These are phyloP conservation scores for Mucor plumbeus DNA, from an alignment of 371 early-diverging fungal genomes.

Conservation along the genomic window DNA sequence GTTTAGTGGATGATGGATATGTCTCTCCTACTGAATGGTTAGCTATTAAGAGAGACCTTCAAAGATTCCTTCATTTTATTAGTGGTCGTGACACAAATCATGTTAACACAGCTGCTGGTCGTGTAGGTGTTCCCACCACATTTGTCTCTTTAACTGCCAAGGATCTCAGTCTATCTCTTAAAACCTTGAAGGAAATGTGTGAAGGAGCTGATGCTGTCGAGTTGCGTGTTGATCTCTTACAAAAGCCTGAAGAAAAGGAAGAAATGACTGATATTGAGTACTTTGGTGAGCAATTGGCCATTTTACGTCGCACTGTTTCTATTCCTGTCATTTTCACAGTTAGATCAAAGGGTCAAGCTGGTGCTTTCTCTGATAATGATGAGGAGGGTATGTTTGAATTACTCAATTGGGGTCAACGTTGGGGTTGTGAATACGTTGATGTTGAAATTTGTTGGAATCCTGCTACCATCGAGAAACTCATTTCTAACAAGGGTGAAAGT, in stretches of 20 bases:
- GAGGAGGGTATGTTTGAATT: constrained; percentile 68
- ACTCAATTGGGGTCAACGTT: constrained; percentile 71
- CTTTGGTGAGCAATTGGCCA: constrained; percentile 79
- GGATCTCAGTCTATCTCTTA: constrained; percentile 61
- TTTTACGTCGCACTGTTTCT: constrained; percentile 68
- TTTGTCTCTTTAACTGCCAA: constrained; percentile 91
- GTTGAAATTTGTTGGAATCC: constrained; percentile 74
- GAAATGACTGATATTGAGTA: constrained; percentile 60
- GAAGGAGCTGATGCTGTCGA: constrained; percentile 92
- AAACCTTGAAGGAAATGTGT: constrained; percentile 61
- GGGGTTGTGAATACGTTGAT: constrained; percentile 95
- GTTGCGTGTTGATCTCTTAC: constrained; percentile 89
- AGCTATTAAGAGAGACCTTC: constrained; percentile 72
- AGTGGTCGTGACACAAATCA: constrained; percentile 57
- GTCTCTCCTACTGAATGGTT: constrained; percentile 62
- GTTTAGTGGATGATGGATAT: constrained; percentile 45
- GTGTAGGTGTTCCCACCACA: constrained; percentile 62
- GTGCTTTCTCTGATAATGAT: constrained; percentile 78
- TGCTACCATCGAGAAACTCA: constrained; percentile 54
- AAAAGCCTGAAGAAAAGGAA: constrained; percentile 46
- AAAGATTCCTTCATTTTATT: constrained; percentile 69
- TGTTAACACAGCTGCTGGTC: constrained; percentile 33
- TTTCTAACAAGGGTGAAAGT: constrained; percentile 60
- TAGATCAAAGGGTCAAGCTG: constrained; percentile 87
- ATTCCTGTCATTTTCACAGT: constrained; percentile 95